Evolutionary conservation across 225 moss, liverwort and hornwort species (phyloP), one percentile per base, ranked within the genome.

Genomic region (Lunularia cruciata): DNA sequence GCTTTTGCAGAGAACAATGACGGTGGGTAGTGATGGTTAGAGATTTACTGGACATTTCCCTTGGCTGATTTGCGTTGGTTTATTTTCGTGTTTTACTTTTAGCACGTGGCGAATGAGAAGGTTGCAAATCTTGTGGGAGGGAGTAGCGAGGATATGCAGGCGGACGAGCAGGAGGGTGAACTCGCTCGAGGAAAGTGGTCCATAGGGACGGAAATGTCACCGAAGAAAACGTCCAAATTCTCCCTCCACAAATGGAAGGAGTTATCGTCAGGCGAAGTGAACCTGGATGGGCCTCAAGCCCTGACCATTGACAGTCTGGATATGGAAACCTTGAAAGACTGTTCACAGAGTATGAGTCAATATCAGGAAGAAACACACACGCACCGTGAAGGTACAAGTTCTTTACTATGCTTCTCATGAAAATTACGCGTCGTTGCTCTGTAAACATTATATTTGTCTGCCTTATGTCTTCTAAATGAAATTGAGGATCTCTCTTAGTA

Each of bases 191-290:
- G 22, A 8, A 54, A 57, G 16, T 33, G 19, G 36, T 2, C 9
- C 25, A 23, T 6, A 2, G 52, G 45, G 39, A 74, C 62, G 19
- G 26, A 54, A 16, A 36, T 22, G 19, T 37, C 61, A 36, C 46
- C 60, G 35, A 80, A 74, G 42, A 71, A 62, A 55, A 30, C 43
- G 1, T 71, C 75, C 2, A 72, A 56, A 0, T 72, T 68, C 46
- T 80, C 80, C 10, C 62, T 72, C 53, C 26, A 63, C 43, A 68
- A 57, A n/a, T 80, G 80, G 80, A 76, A 72, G 58, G 67, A 76
- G 1, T 13, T 68, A 8, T 62, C 80, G 31, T 63, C 76, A 25
- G 37, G 32, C 11, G 65, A 55, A 18, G 33, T 28, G 31, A 20
- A 23, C 15, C 4, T 22, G 23, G 58, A 57, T 60, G 53, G 63